Evolutionary conservation across 768 basidiomycete genomes (phyloP).

Genomic region (Termitomyces sp.): DNA sequence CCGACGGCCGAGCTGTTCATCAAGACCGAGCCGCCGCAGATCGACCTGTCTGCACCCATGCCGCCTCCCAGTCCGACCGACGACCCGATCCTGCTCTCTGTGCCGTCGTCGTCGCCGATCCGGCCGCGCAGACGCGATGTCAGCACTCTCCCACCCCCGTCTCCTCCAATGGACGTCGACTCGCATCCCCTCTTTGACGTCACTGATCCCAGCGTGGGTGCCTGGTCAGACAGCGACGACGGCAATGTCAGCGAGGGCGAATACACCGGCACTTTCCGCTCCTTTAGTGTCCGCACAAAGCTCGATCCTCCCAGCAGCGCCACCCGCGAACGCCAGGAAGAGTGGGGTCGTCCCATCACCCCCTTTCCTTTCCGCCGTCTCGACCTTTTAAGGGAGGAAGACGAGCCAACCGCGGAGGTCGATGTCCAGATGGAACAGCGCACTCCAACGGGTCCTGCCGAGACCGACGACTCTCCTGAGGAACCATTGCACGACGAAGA

Average conservation of each 20-base stretch:
- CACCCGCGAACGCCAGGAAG: constrained; percentile 46
- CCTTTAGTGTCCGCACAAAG: constrained; percentile 59
- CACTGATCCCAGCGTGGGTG: constrained; percentile 24
- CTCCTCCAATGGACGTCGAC: constrained; percentile 10
- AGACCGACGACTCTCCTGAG: no score
- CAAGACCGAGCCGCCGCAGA: constrained; percentile 67
- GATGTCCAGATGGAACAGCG: constrained; percentile 21
- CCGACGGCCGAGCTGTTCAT: constrained; percentile 28
- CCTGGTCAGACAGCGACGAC: constrained; percentile 39
- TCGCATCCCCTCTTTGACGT: constrained; percentile 27
- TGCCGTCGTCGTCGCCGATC: constrained; percentile 30
- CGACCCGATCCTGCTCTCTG: constrained; percentile 67
- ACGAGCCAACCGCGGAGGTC: no score
- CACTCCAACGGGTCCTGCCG: constrained; percentile 13
- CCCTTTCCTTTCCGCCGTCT: constrained; percentile 53
- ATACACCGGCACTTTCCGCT: constrained; percentile 65
- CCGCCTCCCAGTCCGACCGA: constrained; percentile 76
- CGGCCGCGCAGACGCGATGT: constrained; percentile 14
- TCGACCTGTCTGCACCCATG: constrained; percentile 56
- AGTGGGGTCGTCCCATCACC: constrained; percentile 71
- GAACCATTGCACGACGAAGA: no score
- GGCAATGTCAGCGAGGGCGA: constrained; percentile 52
- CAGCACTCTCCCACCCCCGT: constrained; percentile 19
- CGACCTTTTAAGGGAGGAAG: constrained; percentile 21
- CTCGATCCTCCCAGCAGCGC: constrained; percentile 61